Base-by-base conservation (phyloP, 2,329 filamentous ascomycete species). In the Emydomyces testavorans region DNA sequence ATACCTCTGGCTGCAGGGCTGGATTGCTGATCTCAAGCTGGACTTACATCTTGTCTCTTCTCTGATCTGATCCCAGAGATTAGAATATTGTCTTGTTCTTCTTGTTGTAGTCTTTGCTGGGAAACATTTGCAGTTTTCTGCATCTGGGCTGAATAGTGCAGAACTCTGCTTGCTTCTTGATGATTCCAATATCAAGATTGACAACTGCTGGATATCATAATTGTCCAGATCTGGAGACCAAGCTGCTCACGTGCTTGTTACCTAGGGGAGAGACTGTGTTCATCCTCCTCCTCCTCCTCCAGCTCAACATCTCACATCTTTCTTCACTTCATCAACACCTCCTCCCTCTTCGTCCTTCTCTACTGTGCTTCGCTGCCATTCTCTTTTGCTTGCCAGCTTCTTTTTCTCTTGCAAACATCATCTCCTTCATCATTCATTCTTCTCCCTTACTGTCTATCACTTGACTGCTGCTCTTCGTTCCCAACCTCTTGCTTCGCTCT, bases 201-300 rank as follows among this genome's bases (percentile, higher is more conserved):
- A 7, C 35, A 18, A 8, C 34, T 29, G 28, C 43, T 46, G 34
- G 31, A 6, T 26, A 41, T 11, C 34, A 20, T 15, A 35, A n/a
- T 32, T 16, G 10, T 46, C 44, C 44, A 7, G 18, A 46, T 39
- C 23, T 39, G 44, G 24, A 21, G 16, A 16, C 2, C 29, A 45
- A 34, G 42, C 18, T 28, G 24, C 16, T 38, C 44, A 46, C 44
- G 44, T 46, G 44, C 26, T 39, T 24, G 34, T 46, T 39, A 26
- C 44, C 28, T 28, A 24, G 34, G 32, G 18, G 39, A 39, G 43
- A 20, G 11, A 18, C 32, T 24, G 23, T 39, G 34, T 24, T 39
- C 13, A 32, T 38, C 34, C 34, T 31, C 41, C 41, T 45, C 41
- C 20, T 42, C 29, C 29, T 35, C 10, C 34, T 20, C 10, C 21